phyloP scores from a whole-genome alignment of 179 eudicot genomes.

The Beta corolliflora region DNA sequence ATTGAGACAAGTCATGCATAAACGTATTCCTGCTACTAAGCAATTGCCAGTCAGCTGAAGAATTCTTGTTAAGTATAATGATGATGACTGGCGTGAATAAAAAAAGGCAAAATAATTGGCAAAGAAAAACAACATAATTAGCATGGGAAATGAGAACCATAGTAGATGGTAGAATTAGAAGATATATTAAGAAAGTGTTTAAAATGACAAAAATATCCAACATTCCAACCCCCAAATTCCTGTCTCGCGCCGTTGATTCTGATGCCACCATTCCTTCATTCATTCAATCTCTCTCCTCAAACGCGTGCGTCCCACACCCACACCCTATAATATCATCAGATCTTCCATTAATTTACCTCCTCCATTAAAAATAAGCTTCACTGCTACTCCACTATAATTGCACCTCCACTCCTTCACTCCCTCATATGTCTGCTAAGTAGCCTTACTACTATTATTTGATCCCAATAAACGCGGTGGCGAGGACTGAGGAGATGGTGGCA shows the following conservation, averaged over 20 bases:
- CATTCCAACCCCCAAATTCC: not conserved
- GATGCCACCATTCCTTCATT: constrained; percentile 11
- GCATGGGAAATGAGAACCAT: not conserved
- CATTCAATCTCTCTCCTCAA: not conserved
- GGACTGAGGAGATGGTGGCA: too few relatives aligned
- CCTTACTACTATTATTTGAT: not conserved
- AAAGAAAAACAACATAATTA: not conserved
- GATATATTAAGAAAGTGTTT: not conserved
- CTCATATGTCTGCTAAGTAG: not conserved
- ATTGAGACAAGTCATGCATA: constrained; percentile 26
- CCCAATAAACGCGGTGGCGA: too few relatives aligned
- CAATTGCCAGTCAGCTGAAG: constrained; percentile 21
- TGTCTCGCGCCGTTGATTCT: constrained; percentile 26
- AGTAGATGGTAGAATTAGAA: not conserved
- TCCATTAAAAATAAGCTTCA: not conserved
- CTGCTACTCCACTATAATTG: not conserved
- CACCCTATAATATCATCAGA: not conserved
- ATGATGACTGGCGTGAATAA: too few relatives aligned
- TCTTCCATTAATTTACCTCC: not conserved
- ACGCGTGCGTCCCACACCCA: constrained; percentile 18
- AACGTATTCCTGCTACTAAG: not conserved
- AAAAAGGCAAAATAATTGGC: too few relatives aligned
- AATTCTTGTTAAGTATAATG: constrained; percentile 14
- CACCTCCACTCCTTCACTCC: not conserved
- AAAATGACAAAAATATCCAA: constrained; percentile 1